Conservation (phyloP, 352 stramenopile genomes). For the Pythium dissimile region DNA sequence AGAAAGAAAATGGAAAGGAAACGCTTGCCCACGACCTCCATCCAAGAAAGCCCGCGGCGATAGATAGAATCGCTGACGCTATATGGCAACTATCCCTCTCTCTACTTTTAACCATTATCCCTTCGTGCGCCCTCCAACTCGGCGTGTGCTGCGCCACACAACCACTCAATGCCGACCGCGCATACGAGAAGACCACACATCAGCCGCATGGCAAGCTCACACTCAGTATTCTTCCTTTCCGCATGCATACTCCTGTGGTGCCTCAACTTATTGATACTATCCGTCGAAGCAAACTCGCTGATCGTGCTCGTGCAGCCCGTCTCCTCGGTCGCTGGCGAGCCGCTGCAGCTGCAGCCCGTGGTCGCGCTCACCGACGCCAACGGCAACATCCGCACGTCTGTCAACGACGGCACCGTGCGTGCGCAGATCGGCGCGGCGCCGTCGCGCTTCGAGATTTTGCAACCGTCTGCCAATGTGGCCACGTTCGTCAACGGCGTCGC, state of each 20-base stretch:
- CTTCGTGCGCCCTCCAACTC: no score
- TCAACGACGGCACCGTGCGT: constrained; percentile 51
- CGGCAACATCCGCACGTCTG: constrained; percentile 65
- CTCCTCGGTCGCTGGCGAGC: constrained; percentile 57
- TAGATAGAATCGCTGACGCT: not conserved
- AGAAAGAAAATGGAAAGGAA: constrained; percentile 5
- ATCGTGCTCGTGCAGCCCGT: constrained; percentile 67
- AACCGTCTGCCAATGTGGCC: constrained; percentile 45
- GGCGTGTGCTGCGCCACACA: no score
- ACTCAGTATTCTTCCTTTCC: not conserved
- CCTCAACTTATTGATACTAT: not conserved
- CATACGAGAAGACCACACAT: no score
- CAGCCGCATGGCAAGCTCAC: no score
- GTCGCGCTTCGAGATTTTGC: constrained; percentile 44
- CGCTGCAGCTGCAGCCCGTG: constrained; percentile 53
- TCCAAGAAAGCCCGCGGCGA: not conserved
- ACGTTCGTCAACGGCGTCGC: constrained; percentile 73
- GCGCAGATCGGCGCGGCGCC: constrained; percentile 56
- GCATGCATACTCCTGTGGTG: not conserved
- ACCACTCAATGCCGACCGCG: no score
- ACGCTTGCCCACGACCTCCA: no score
- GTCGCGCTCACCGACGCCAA: constrained; percentile 72
- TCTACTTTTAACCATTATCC: no score
- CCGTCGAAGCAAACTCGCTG: constrained; percentile 32
- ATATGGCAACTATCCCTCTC: no score